These are phyloP conservation scores for Penicillium steckii DNA, from an alignment of 495 filamentous ascomycete genomes.

Conservation along the genomic window DNA sequence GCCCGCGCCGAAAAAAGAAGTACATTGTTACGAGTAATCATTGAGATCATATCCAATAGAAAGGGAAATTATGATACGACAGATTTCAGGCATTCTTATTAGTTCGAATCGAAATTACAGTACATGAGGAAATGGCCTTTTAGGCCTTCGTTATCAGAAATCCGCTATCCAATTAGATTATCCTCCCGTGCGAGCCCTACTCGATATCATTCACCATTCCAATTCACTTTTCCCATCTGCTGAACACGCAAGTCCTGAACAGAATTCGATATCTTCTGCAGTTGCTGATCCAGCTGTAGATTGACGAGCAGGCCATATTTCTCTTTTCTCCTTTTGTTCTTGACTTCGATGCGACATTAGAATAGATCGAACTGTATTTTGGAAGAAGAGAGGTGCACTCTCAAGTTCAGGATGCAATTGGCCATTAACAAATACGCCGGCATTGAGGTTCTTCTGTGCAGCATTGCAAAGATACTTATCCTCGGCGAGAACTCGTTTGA, in stretches of 20 bases:
- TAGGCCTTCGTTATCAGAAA: constrained; percentile 1
- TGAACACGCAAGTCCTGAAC: constrained; percentile 26
- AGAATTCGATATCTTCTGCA: constrained; percentile 37
- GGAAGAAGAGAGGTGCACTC: constrained; percentile 44
- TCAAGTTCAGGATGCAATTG: constrained; percentile 46
- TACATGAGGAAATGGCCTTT: neutral
- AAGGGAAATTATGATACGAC: constrained; percentile 4
- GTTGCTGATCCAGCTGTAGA: constrained; percentile 25
- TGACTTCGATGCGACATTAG: constrained; percentile 34
- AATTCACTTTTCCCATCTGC: constrained; percentile 8
- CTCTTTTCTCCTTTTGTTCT: constrained; percentile 34
- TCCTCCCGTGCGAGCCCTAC: neutral
- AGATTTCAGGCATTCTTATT: neutral
- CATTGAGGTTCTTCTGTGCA: constrained; percentile 45
- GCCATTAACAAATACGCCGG: constrained; percentile 47
- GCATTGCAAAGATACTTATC: constrained; percentile 46
- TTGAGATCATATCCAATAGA: too few relatives aligned
- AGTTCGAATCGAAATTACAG: neutral
- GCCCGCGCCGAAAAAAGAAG: neutral
- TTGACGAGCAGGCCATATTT: constrained; percentile 51
- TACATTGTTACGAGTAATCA: too few relatives aligned
- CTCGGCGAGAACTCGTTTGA: constrained; percentile 41
- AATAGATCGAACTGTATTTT: constrained; percentile 40
- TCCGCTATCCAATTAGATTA: neutral
- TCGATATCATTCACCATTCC: constrained; percentile 18